A percentile compares a stretch with the other conserved stretches of the same genome.
Conservation (phyloP, 2,329 filamentous ascomycete genomes). For the Tricladium varicosporioides region DNA sequence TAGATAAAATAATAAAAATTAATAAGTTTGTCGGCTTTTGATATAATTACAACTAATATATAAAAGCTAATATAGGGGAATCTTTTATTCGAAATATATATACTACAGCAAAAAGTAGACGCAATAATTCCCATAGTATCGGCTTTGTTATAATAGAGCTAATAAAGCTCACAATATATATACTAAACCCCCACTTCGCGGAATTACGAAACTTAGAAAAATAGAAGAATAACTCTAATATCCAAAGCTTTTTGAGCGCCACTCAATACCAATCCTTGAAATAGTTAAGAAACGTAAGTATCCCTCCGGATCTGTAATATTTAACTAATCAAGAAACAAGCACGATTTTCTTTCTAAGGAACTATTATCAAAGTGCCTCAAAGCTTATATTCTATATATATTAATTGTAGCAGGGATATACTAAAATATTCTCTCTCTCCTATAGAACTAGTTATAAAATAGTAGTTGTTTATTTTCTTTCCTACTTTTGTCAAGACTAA, state of each 20-base stretch:
- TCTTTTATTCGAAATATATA: too few relatives aligned
- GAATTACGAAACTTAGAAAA: too few relatives aligned
- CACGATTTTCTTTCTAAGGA: not conserved
- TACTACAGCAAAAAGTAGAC: too few relatives aligned
- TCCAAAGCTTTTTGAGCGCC: too few relatives aligned
- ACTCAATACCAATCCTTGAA: too few relatives aligned
- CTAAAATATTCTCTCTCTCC: not conserved
- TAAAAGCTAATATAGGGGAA: not conserved
- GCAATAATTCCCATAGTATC: too few relatives aligned
- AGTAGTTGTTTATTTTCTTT: not conserved
- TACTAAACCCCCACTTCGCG: too few relatives aligned
- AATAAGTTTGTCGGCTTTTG: not conserved
- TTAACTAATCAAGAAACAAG: not conserved
- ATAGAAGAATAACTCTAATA: too few relatives aligned
- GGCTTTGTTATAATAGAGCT: too few relatives aligned
- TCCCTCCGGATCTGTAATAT: not conserved
- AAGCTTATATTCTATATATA: not conserved
- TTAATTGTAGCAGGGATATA: not conserved
- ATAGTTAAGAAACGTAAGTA: not conserved
- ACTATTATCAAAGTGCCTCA: not conserved
- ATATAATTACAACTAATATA: not conserved
- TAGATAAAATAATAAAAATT: not conserved
- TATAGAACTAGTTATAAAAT: not conserved
- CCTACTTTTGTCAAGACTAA: not conserved
- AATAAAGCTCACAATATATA: too few relatives aligned